Base-by-base conservation (phyloP, 768 basidiomycete genomes). In the Tricholoma bakamatsutake region DNA sequence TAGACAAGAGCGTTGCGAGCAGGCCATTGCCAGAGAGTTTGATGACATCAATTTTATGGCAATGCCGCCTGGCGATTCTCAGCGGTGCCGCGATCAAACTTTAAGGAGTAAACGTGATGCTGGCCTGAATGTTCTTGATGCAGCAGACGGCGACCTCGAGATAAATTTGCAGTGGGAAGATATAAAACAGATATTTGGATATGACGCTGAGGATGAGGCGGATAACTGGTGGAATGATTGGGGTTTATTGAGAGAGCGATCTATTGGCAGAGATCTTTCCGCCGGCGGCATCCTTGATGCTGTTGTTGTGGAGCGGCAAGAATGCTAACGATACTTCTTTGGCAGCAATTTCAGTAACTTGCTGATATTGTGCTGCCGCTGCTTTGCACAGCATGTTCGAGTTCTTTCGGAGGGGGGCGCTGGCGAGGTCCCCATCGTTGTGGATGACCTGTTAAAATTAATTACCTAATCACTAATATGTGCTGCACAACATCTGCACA, bases 141-240 rank as follows among this genome's bases (percentile, higher is more conserved):
- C 45, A 15, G 31, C 34, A 39, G 34, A n/a, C n/a, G n/a, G 39
- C 35, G 57, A 50, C 6, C 24, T 21, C 1, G 59, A 60, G 39
- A 55, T 54, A 40, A 37, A 53, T 12, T 49, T 55, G 6, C 70
- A 79, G 59, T 84, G 82, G 76, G 69, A 71, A 18, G 73, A 75
- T 54, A 71, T 81, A 52, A 76, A 76, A 53, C 71, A 71, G 17
- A 58, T 80, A 17, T 83, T 81, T 61, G 72, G 73, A 12, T 82
- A 83, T 60, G 77, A 81, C 48, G 77, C 80, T n/a, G 77, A 79
- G 61, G 81, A 83, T 30, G 77, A 80, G 34, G 81, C 80, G 10
- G 81, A 81, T 52, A 76, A 82, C 54, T 83, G 81, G 81, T 83
- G 81, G 80, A 65, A 78, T 37, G 68, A 76, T 52, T 81, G 78